phyloP scores from a whole-genome alignment of 179 eudicot species.

The Spergularia azorica region DNA sequence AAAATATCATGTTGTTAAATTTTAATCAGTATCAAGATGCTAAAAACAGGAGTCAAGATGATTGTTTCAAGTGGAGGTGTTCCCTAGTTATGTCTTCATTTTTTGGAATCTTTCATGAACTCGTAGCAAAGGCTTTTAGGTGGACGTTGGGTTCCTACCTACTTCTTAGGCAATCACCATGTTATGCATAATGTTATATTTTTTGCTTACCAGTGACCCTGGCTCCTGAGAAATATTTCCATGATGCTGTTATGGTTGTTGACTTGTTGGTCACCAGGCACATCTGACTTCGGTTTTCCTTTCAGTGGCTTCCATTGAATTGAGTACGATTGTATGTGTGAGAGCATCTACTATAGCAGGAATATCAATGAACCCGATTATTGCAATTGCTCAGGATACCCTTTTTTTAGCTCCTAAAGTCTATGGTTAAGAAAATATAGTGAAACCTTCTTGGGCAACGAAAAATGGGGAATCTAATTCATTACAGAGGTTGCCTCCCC shows the following conservation, averaged over 20 bases:
- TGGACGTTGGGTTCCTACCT: background rate
- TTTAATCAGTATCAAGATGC: slow-evolving; percentile 4
- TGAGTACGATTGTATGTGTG: too few species aligned
- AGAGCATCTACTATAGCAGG: too few species aligned
- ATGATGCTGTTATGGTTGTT: background rate
- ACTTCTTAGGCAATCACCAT: background rate
- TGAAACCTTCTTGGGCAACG: background rate
- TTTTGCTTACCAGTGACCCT: background rate
- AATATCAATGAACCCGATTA: too few species aligned
- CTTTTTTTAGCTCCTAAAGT: too few species aligned
- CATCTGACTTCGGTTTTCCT: background rate
- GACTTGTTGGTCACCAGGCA: background rate
- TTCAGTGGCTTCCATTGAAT: background rate
- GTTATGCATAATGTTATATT: background rate
- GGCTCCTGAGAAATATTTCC: background rate
- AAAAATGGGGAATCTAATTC: background rate
- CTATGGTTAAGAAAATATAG: background rate
- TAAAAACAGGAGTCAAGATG: background rate
- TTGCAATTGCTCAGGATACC: too few species aligned
- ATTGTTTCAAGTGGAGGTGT: background rate
- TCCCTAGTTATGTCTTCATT: background rate
- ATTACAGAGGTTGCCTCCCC: background rate
- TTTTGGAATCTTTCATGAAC: background rate
- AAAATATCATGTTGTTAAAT: background rate
- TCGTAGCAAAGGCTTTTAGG: background rate